Evolutionary conservation across 1,284 basidiomycete species (phyloP).

Genomic region (Violaceomyces palustris): DNA sequence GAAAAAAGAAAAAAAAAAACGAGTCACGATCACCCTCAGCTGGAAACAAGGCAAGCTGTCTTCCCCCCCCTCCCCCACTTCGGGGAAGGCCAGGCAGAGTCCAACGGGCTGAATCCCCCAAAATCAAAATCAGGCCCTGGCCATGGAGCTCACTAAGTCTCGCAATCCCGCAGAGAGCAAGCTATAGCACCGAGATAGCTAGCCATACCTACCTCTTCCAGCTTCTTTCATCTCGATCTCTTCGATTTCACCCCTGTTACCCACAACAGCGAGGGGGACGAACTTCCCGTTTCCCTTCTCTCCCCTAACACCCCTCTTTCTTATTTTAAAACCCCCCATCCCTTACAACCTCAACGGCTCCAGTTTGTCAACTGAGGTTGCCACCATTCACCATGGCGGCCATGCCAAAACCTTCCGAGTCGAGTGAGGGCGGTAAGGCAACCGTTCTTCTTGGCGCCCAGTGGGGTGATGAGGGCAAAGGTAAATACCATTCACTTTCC

Average conservation of each 20-base stretch:
- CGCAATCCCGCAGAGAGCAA: background rate
- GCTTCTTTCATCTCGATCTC: conserved; percentile 24
- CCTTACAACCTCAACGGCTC: background rate
- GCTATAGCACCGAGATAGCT: background rate
- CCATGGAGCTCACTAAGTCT: conserved; percentile 2
- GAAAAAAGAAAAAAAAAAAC: background rate
- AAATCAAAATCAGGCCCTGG: background rate
- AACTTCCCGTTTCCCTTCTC: conserved; percentile 3
- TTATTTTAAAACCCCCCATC: conserved; percentile 6
- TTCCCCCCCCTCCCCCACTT: too few species aligned
- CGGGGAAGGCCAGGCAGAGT: background rate
- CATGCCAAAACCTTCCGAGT: conserved; percentile 46
- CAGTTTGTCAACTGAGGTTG: background rate
- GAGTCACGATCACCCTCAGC: background rate
- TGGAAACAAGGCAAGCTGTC: too few species aligned
- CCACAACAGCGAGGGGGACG: too few species aligned
- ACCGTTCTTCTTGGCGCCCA: conserved; percentile 50
- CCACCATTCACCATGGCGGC: conserved; percentile 36
- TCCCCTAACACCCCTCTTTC: conserved; percentile 10
- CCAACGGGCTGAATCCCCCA: background rate
- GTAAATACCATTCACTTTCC: conserved; percentile 6
- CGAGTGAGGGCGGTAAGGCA: conserved; percentile 42
- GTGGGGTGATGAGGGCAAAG: conserved; percentile 53
- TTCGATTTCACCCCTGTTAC: too few species aligned
- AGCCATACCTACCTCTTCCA: conserved; percentile 3